Conservation (phyloP, 2,329 filamentous ascomycete species). For the Colletotrichum cuscutae region DNA sequence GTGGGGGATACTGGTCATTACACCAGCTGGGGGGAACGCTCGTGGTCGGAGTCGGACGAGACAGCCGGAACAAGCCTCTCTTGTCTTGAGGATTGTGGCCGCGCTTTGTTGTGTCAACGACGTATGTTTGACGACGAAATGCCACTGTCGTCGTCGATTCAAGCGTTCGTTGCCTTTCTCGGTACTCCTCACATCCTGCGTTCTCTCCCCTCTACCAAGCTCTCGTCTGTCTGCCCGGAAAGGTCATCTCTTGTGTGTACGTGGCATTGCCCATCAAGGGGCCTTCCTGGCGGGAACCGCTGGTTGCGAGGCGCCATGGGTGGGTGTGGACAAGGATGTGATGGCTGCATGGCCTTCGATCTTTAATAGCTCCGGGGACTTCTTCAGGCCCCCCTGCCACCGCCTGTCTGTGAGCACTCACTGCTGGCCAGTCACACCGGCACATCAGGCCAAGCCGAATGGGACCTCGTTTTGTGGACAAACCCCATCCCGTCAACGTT, state of each 20-base stretch:
- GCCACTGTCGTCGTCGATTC: constrained; percentile 5
- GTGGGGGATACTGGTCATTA: constrained; percentile 31
- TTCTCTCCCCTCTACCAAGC: neutral
- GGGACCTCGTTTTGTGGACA: constrained; percentile 32
- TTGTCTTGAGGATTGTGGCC: neutral
- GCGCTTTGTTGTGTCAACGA: neutral
- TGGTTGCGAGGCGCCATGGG: constrained; percentile 30
- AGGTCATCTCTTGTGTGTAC: constrained; percentile 34
- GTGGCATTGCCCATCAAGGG: constrained; percentile 35
- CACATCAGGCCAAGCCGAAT: constrained; percentile 34
- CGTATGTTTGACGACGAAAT: neutral
- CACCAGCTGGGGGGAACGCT: constrained; percentile 6
- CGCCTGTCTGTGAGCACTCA: constrained; percentile 31
- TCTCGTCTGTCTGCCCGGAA: constrained; percentile 2
- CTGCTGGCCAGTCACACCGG: constrained; percentile 26
- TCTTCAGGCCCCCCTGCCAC: constrained; percentile 37
- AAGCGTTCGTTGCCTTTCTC: constrained; percentile 3
- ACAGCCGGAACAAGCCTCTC: neutral
- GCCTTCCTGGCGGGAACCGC: constrained; percentile 34
- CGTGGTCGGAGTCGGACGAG: constrained; percentile 1
- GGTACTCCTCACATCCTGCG: neutral
- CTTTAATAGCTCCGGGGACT: constrained; percentile 37
- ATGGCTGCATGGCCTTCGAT: constrained; percentile 37
- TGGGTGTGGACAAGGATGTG: constrained; percentile 34
- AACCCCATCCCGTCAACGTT: constrained; percentile 31